Evolutionary conservation across 176 grass and related monocot genomes (phyloP).

Genomic region (Juncus effusus): DNA sequence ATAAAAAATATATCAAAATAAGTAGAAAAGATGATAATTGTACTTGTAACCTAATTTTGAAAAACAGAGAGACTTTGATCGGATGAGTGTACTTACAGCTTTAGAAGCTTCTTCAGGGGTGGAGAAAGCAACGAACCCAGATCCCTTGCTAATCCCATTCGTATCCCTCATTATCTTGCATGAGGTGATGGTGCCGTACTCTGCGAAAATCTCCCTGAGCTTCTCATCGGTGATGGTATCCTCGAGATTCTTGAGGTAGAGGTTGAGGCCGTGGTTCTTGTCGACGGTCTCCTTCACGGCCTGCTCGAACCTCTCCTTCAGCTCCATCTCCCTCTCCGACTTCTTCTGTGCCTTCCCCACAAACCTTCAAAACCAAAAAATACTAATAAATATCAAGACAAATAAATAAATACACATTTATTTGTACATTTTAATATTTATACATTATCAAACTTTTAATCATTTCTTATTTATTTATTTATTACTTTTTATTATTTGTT

Average conservation of each 20-base stretch:
- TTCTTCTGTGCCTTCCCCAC: constrained; percentile 73
- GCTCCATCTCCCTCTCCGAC: constrained; percentile 52
- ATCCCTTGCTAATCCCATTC: constrained; percentile 73
- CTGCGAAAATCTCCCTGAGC: constrained; percentile 48
- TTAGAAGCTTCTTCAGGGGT: constrained; percentile 46
- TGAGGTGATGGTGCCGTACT: constrained; percentile 53
- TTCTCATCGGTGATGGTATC: constrained; percentile 57
- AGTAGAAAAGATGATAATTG: too few species aligned
- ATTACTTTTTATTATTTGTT: too few species aligned
- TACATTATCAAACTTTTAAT: too few species aligned
- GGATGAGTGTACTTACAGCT: too few species aligned
- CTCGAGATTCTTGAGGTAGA: constrained; percentile 68
- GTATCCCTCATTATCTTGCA: constrained; percentile 69
- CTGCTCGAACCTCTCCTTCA: constrained; percentile 64
- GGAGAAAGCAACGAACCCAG: constrained; percentile 69
- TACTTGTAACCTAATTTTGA: too few species aligned
- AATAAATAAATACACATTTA: too few species aligned
- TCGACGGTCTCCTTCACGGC: constrained; percentile 49
- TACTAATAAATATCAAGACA: too few species aligned
- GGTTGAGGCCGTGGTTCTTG: constrained; percentile 50
- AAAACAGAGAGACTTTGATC: too few species aligned
- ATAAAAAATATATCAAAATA: too few species aligned
- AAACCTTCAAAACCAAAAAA: too few species aligned
- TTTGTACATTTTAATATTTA: too few species aligned
- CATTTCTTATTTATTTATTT: too few species aligned